These are phyloP conservation scores for Heliamphora exappendiculata DNA, from an alignment of 148 eudicot species.

Conservation along the genomic window DNA sequence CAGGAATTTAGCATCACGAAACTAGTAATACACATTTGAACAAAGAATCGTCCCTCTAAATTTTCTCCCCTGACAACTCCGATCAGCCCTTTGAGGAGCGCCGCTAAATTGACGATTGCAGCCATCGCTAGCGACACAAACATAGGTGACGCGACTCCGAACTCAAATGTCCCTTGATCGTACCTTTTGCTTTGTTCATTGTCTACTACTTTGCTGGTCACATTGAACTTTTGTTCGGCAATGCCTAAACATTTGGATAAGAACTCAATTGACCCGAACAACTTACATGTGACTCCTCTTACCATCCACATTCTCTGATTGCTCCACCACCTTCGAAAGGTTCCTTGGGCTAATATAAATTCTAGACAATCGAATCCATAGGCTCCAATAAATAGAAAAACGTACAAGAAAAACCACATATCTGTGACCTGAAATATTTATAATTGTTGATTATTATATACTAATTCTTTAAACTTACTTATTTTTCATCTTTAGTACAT, in stretches of 20 bases:
- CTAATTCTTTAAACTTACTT: no score
- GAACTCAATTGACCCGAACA: conserved; percentile 47
- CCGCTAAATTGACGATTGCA: conserved; percentile 36
- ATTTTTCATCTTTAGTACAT: no score
- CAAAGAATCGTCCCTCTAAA: conserved; percentile 28
- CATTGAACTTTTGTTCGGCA: conserved; percentile 22
- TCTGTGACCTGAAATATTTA: conserved; percentile 38
- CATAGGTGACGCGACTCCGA: conserved; percentile 54
- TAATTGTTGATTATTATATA: no score
- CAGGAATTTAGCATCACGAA: conserved; percentile 47
- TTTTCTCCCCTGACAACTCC: conserved; percentile 8
- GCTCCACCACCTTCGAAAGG: conserved; percentile 50
- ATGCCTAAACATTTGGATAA: conserved; percentile 28
- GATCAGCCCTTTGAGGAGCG: conserved; percentile 26
- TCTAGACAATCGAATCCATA: conserved; percentile 38
- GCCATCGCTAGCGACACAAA: conserved; percentile 48
- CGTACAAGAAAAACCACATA: conserved; percentile 29
- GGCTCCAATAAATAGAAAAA: conserved; percentile 37
- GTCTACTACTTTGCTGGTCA: conserved; percentile 47
- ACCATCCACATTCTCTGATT: conserved; percentile 63
- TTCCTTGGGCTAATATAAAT: conserved; percentile 25
- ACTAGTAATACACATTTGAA: conserved; percentile 41
- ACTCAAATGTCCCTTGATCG: conserved; percentile 48
- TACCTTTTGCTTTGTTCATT: conserved; percentile 37
- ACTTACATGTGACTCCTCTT: conserved; percentile 37